phyloP scores from a whole-genome alignment of 1,139 yeast species.

The Candida dubliniensis region DNA sequence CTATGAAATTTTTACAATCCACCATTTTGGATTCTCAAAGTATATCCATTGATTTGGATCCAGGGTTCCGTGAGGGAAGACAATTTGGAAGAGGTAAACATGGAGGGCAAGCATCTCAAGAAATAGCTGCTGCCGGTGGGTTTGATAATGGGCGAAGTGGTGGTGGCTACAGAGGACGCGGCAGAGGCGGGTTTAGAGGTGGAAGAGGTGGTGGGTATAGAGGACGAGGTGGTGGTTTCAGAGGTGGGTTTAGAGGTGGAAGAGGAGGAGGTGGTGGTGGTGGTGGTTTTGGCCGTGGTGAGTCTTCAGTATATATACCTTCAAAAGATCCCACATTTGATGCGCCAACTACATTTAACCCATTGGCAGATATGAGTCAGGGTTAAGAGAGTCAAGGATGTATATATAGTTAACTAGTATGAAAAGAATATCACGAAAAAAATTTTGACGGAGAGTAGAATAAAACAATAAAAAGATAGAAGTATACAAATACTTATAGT shows the following conservation, averaged over 20 bases:
- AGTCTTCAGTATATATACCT: constrained; percentile 21
- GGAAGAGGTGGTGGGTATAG: constrained; percentile 28
- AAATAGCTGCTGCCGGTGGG: constrained; percentile 28
- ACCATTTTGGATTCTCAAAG: constrained; percentile 80
- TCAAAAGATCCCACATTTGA: constrained; percentile 20
- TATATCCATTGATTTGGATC: constrained; percentile 85
- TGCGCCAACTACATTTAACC: constrained; percentile 19
- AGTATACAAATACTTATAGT: background rate
- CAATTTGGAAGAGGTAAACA: constrained; percentile 90
- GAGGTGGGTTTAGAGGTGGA: constrained; percentile 42
- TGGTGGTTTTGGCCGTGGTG: constrained; percentile 13
- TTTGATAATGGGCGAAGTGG: constrained; percentile 25
- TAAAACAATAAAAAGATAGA: background rate
- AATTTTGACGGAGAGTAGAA: background rate
- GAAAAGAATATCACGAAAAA: background rate
- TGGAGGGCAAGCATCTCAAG: constrained; percentile 75
- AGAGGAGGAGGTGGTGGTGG: constrained; percentile 38
- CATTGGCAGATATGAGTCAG: constrained; percentile 12
- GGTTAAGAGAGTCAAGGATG: background rate
- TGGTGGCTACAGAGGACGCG: constrained; percentile 32
- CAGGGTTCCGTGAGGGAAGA: constrained; percentile 92
- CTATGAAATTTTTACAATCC: constrained; percentile 76
- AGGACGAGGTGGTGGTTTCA: constrained; percentile 27
- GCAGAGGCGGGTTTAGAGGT: constrained; percentile 26
- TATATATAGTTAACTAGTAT: background rate